A percentile compares a stretch with the other conserved stretches of the same genome.
Evolutionary conservation across 1,284 basidiomycete species (phyloP).

Genomic region (Wallemia ichthyophaga): DNA sequence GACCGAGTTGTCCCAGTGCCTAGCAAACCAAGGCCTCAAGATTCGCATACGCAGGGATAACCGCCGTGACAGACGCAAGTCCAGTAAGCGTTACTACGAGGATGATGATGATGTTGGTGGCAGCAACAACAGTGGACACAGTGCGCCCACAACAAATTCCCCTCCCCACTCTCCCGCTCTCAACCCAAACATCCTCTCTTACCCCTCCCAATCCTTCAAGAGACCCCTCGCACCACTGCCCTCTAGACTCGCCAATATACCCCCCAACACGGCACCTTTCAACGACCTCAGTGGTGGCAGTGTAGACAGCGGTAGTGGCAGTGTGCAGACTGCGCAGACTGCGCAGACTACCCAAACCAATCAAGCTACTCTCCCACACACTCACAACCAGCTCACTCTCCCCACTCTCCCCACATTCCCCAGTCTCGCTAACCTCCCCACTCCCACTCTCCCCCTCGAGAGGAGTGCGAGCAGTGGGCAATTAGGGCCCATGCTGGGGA

Average conservation of each 20-base stretch:
- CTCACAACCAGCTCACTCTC: too few relatives aligned
- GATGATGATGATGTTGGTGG: neutral
- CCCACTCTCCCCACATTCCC: too few relatives aligned
- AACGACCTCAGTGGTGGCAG: too few relatives aligned
- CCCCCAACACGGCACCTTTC: neutral
- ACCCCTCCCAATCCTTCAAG: neutral
- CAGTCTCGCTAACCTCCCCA: too few relatives aligned
- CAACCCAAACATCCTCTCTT: too few relatives aligned
- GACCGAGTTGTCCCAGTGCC: conserved; percentile 52
- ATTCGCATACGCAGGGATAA: conserved; percentile 65
- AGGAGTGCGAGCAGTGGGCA: neutral
- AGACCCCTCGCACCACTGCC: neutral
- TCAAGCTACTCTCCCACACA: neutral
- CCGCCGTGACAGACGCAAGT: neutral
- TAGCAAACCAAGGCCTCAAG: conserved; percentile 75
- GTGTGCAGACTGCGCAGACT: neutral
- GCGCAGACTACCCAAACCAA: neutral
- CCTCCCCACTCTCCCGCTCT: too few relatives aligned
- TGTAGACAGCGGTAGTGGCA: neutral
- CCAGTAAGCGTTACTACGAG: neutral
- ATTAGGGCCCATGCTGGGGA: too few relatives aligned
- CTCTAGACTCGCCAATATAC: neutral
- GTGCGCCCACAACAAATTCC: too few relatives aligned
- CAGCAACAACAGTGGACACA: too few relatives aligned
- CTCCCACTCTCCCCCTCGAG: neutral